Conservation (phyloP, 495 filamentous ascomycete species). For the Parmelia sp. region DNA sequence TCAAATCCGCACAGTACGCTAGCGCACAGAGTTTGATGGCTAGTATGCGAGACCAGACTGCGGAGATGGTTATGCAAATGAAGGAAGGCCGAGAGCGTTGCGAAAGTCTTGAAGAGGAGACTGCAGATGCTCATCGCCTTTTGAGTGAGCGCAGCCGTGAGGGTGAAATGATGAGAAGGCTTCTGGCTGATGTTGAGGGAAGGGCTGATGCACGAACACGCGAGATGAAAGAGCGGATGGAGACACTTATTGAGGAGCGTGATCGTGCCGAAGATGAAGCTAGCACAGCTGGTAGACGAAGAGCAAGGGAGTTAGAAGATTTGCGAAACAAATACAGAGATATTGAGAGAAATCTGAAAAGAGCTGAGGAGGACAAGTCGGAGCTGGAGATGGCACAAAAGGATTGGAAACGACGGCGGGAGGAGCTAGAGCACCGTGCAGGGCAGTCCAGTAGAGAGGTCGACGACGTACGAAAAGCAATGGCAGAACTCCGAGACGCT, state of each 20-base stretch:
- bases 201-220: conserved; percentile 70
- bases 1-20: conserved; percentile 78
- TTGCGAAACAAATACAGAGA: conserved; percentile 71
- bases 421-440: conserved; percentile 65
- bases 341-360: conserved; percentile 66
- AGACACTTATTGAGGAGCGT: conserved; percentile 80
- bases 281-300: conserved; percentile 64
- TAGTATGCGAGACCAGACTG: conserved; percentile 86
- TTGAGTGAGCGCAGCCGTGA: conserved; percentile 91
- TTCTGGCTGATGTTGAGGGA: conserved; percentile 80
- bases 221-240: conserved; percentile 86
- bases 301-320: conserved; percentile 81
- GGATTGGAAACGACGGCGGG: conserved; percentile 65
- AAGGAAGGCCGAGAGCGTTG: conserved; percentile 77
- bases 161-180: conserved; percentile 86
- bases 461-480: conserved; percentile 66
- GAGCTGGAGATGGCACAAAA: conserved; percentile 64
- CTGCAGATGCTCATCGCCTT: conserved; percentile 79
- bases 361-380: conserved; percentile 58
- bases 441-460: conserved; percentile 65
- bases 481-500: conserved; percentile 68
- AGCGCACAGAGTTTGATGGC: conserved; percentile 78
- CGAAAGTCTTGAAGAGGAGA: conserved; percentile 88
- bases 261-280: conserved; percentile 90
- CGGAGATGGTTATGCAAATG: conserved; percentile 86